phyloP scores from a whole-genome alignment of 305 asterid species.

The Euphrasia arctica region DNA sequence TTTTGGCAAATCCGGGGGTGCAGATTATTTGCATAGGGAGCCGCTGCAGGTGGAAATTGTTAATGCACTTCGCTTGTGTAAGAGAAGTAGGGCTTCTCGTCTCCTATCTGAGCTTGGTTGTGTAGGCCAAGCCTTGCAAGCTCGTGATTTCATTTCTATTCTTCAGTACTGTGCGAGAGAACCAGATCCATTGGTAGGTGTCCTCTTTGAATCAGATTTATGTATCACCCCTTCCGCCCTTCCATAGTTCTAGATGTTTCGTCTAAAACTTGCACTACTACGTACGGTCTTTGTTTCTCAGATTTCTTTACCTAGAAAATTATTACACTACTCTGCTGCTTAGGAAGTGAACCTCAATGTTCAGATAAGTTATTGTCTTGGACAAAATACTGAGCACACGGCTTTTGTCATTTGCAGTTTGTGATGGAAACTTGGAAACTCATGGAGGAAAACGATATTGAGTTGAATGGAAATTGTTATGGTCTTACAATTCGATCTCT shows the following conservation, averaged over 20 bases:
- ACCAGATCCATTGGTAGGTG: constrained; percentile 76
- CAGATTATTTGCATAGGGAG: constrained; percentile 34
- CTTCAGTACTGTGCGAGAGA: constrained; percentile 64
- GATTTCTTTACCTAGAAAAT: constrained; percentile 1
- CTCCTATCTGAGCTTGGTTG: constrained; percentile 53
- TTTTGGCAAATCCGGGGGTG: constrained; percentile 27
- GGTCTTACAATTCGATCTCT: constrained; percentile 59
- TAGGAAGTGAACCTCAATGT: constrained; percentile 10
- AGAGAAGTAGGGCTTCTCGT: constrained; percentile 61
- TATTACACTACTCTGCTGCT: constrained; percentile 3
- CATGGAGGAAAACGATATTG: constrained; percentile 62
- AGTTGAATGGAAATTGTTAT: constrained; percentile 47
- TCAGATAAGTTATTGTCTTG: constrained; percentile 12
- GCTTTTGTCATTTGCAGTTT: constrained; percentile 52
- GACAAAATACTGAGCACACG: constrained; percentile 17
- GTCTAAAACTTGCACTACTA: constrained; percentile 15
- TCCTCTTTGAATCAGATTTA: constrained; percentile 18
- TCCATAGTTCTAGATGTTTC: constrained; percentile 7
- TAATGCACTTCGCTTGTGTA: constrained; percentile 61
- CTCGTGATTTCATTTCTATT: constrained; percentile 51
- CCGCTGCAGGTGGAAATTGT: constrained; percentile 52
- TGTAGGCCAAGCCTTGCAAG: constrained; percentile 38
- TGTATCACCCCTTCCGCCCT: neutral
- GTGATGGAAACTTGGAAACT: constrained; percentile 70
- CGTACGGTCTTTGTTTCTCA: neutral